A percentile compares a stretch with the other conserved stretches of the same genome.
Conservation (phyloP, 2,329 filamentous ascomycete genomes). For the Penicillium sp. region DNA sequence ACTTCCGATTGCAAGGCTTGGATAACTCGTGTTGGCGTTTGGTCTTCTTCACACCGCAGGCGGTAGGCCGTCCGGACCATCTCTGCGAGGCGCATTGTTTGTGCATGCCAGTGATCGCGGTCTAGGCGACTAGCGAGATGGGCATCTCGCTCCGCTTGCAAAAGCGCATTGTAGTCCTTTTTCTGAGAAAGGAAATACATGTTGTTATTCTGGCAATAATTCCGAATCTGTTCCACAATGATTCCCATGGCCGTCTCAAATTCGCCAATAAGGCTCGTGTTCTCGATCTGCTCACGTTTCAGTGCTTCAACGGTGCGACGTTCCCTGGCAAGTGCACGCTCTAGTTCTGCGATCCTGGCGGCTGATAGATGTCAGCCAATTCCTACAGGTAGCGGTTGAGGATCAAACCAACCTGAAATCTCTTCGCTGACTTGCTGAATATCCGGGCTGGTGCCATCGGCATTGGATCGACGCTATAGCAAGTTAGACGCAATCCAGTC, state of each 20-base stretch:
- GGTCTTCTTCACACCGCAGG: conserved; percentile 47
- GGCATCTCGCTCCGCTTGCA: conserved; percentile 49
- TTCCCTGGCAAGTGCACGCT: conserved; percentile 45
- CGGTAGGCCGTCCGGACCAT: conserved; percentile 48
- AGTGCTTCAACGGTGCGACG: conserved; percentile 40
- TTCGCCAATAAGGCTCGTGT: conserved; percentile 45
- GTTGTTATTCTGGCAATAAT: conserved; percentile 49
- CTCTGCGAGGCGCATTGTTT: conserved; percentile 45
- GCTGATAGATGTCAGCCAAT: conserved; percentile 23
- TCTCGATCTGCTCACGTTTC: conserved; percentile 46
- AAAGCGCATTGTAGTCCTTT: conserved; percentile 47
- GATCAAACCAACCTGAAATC: conserved; percentile 32
- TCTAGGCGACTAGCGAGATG: conserved; percentile 48
- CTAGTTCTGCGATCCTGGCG: conserved; percentile 47
- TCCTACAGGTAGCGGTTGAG: neutral
- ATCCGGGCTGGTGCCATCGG: conserved; percentile 36
- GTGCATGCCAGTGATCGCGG: conserved; percentile 47
- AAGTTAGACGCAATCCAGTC: conserved; percentile 12
- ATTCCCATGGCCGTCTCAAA: conserved; percentile 46
- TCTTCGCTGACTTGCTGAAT: conserved; percentile 44
- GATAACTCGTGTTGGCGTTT: conserved; percentile 41
- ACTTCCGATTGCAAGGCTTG: conserved; percentile 48
- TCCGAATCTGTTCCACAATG: conserved; percentile 49
- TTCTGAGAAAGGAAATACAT: conserved; percentile 45
- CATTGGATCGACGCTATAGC: conserved; percentile 39